Percentiles rank a stretch among this genome's conserved stretches.
phyloP scores from a whole-genome alignment of 257 asterid genomes.

The Solanum bulbocastanum region DNA sequence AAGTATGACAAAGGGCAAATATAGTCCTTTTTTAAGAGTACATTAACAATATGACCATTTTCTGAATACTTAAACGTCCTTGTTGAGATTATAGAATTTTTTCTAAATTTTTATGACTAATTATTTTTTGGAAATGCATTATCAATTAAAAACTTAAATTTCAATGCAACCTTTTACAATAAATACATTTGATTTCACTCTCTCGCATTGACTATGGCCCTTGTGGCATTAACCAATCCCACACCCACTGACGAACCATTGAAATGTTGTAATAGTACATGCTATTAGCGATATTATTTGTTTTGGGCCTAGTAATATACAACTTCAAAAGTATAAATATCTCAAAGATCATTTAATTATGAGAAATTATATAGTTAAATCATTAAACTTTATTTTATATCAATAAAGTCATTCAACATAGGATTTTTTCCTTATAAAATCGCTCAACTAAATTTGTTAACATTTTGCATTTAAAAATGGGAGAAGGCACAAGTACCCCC shows the following conservation, averaged over 20 bases:
- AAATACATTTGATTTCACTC: neutral
- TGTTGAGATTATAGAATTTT: neutral
- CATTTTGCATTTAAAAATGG: neutral
- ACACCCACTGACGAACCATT: neutral
- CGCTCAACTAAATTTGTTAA: neutral
- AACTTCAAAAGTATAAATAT: neutral
- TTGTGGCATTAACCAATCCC: neutral
- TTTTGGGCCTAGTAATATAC: neutral
- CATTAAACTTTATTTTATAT: neutral
- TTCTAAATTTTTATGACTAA: neutral
- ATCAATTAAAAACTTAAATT: neutral
- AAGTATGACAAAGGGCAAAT: neutral
- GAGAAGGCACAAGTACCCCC: no score
- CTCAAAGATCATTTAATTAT: neutral
- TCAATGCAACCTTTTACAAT: neutral
- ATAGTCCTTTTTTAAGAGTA: no score
- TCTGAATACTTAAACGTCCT: neutral
- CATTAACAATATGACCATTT: neutral
- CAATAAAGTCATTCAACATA: neutral
- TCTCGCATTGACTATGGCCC: neutral
- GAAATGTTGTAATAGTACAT: neutral
- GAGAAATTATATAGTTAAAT: neutral
- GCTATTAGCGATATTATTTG: neutral
- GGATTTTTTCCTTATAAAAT: neutral
- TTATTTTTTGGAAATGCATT: neutral